phyloP scores from a whole-genome alignment of 1,284 basidiomycete species.

The Papiliotrema terrestris region DNA sequence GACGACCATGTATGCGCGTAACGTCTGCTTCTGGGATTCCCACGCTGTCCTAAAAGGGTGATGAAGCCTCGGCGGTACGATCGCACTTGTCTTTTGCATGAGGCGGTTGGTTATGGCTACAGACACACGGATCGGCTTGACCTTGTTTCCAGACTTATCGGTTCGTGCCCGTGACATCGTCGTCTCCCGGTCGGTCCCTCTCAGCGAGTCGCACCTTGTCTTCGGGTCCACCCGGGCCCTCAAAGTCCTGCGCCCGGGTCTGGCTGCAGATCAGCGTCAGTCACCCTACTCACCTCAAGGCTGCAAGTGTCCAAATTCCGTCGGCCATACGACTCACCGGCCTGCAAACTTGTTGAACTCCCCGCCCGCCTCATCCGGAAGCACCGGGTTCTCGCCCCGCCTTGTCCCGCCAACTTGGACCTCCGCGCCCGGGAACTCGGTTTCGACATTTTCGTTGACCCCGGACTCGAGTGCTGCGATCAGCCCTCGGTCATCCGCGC shows the following conservation, averaged over 20 bases:
- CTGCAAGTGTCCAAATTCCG: too few relatives aligned
- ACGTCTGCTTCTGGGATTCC: too few relatives aligned
- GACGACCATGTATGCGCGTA: too few relatives aligned
- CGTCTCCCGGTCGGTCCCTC: constrained; percentile 21
- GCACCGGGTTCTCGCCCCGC: constrained; percentile 28
- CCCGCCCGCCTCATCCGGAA: constrained; percentile 30
- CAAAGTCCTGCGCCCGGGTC: constrained; percentile 29
- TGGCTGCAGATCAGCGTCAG: constrained; percentile 9
- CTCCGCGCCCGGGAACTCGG: constrained; percentile 28
- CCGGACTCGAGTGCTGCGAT: constrained; percentile 23
- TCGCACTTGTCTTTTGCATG: too few relatives aligned
- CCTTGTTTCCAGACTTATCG: background rate
- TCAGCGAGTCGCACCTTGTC: constrained; percentile 20
- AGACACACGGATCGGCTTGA: background rate
- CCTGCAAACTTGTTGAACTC: constrained; percentile 25
- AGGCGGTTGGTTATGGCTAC: background rate
- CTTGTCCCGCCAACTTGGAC: constrained; percentile 29
- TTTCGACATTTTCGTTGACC: constrained; percentile 27
- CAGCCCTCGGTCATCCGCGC: background rate
- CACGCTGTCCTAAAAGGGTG: too few relatives aligned
- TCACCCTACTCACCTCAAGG: too few relatives aligned
- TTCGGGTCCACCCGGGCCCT: constrained; percentile 26
- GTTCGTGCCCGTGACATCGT: constrained; percentile 21
- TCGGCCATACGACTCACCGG: constrained; percentile 13
- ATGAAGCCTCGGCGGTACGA: too few relatives aligned